Conservation (phyloP, 805 yeast genomes). For the Kodamaea laetipori region DNA sequence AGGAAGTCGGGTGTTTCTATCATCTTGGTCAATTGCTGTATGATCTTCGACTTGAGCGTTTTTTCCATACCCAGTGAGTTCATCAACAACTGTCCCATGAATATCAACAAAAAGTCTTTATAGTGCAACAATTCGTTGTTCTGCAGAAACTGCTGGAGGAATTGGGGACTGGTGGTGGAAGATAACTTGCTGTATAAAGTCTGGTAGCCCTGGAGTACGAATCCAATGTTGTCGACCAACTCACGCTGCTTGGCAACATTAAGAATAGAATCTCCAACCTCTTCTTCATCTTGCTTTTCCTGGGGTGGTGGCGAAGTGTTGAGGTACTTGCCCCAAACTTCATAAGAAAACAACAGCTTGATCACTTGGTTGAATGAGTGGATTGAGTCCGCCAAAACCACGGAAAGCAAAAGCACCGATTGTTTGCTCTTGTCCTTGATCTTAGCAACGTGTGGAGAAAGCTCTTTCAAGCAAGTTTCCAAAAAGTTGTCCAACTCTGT, state of each 20-base stretch:
- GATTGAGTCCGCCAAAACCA: conserved; percentile 51
- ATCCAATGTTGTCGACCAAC: conserved; percentile 60
- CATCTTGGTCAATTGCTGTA: conserved; percentile 63
- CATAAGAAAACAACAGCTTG: conserved; percentile 32
- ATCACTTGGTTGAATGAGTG: conserved; percentile 51
- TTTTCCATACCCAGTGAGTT: conserved; percentile 69
- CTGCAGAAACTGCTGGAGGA: conserved; percentile 18
- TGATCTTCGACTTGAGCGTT: conserved; percentile 64
- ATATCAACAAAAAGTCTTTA: conserved; percentile 68
- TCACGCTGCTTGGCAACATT: conserved; percentile 61
- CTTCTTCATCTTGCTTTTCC: conserved; percentile 5
- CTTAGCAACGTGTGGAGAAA: conserved; percentile 52
- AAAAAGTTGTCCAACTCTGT: conserved; percentile 40
- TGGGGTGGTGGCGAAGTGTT: conserved; percentile 3
- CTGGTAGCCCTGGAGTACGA: conserved; percentile 51
- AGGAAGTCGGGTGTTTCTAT: conserved; percentile 53
- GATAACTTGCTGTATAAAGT: conserved; percentile 33
- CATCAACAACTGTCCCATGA: conserved; percentile 69
- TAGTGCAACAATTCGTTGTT: conserved; percentile 44
- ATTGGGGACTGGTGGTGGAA: conserved; percentile 14
- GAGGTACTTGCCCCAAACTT: conserved; percentile 45
- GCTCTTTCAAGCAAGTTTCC: conserved; percentile 43
- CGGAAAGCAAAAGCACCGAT: conserved; percentile 59
- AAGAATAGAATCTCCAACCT: conserved; percentile 31
- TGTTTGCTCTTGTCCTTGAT: conserved; percentile 61